A percentile compares a stretch with the other conserved stretches of the same genome.
These are phyloP conservation scores for Raffaelea arxii DNA, from an alignment of 2,329 filamentous ascomycete genomes.

Conservation along the genomic window DNA sequence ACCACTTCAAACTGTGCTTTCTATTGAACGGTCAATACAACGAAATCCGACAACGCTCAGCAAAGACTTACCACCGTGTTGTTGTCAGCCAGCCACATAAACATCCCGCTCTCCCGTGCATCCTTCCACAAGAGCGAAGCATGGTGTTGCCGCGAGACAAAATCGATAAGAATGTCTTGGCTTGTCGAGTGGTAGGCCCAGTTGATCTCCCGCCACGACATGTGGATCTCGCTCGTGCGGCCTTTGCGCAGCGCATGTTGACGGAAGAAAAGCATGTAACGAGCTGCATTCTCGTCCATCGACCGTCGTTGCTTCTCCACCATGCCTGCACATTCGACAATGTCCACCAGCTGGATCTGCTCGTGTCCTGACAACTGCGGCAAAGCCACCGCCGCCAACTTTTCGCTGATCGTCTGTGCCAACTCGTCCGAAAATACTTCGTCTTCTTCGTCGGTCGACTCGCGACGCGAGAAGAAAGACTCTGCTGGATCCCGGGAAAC, in stretches of 20 bases:
- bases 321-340: conserved; percentile 72
- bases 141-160: conserved; percentile 71
- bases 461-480: conserved; percentile 25
- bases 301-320: conserved; percentile 82
- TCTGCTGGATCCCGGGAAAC: conserved; percentile 9
- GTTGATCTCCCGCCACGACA: conserved; percentile 71
- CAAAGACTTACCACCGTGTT: conserved; percentile 56
- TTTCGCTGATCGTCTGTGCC: conserved; percentile 62
- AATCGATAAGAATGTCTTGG: conserved; percentile 81
- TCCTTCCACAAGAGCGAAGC: conserved; percentile 75
- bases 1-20: conserved; percentile 77
- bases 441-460: conserved; percentile 40
- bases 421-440: conserved; percentile 62
- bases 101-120: conserved; percentile 78
- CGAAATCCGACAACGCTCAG: conserved; percentile 6
- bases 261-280: conserved; percentile 80
- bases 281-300: conserved; percentile 80
- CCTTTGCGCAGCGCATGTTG: conserved; percentile 65
- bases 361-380: conserved; percentile 75
- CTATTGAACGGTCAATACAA: conserved; percentile 25
- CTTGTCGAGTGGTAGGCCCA: conserved; percentile 80
- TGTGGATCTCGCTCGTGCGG: conserved; percentile 52
- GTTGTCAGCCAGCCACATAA: conserved; percentile 84
- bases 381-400: conserved; percentile 63
- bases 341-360: conserved; percentile 76